Base-by-base conservation (phyloP, 257 asterid genomes). In the Nicotiana otophora region DNA sequence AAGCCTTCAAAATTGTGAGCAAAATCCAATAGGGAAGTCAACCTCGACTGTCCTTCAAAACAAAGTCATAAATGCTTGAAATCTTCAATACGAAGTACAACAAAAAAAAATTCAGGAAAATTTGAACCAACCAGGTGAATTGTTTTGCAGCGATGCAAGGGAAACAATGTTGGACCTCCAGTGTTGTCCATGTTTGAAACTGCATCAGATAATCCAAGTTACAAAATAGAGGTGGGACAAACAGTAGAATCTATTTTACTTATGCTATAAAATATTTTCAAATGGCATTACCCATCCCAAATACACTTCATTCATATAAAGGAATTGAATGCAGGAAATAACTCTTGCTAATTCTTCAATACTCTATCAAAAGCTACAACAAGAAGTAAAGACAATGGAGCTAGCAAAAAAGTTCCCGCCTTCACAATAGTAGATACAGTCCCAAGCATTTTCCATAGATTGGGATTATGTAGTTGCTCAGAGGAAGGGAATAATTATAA, bases 101-200 rank as follows among this genome's bases (percentile, higher is more conserved):
- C 77, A 81, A 33, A 84, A 86, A 28, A 79, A 70, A 81, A 74
- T 55, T 78, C 74, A 83, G 83, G 76, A 65, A 54, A 76, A 83
- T 82, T 67, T 84, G 83, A 86, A 90, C 98, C 82, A 88, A 94
- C 98, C 95, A 94, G 93, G 89, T 94, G 96, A 89, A 94, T 90
- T 74, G 97, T 94, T 89, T 94, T 94, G 95, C 97, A 88, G 78
- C 97, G 92, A 85, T 94, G 94, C 84, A 91, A 89, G 1, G 97
- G 98, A 81, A 88, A 94, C 88, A 94, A 84, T 83, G 93, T 87
- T 20, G 92, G 97, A 68, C 86, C 81, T 80, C 87, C 92, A 58
- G 90, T 85, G 74, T 86, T 88, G 42, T 91, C 95, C 98, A 94
- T 94, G 62, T 80, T 88, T 88, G 91, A 86, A 83, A 70, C 77